Evolutionary conservation across 768 basidiomycete genomes (phyloP).

Genomic region (Sistotremastrum niveocremeum): DNA sequence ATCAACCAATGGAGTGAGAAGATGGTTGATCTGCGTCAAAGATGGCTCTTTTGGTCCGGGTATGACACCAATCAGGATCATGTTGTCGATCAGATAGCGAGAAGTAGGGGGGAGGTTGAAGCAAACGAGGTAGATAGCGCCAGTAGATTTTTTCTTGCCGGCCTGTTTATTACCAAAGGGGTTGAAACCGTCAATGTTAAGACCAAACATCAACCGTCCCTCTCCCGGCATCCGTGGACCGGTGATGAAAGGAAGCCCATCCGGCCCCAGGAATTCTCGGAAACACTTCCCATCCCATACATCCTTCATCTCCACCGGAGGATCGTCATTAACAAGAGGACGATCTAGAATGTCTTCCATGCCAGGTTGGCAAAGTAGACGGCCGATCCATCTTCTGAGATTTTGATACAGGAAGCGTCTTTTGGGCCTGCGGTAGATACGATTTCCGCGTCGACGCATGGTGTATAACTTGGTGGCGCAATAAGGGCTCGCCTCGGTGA

Average conservation of each 20-base stretch:
- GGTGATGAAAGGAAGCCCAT: background rate
- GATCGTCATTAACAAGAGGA: background rate
- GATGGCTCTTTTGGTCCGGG: conserved; percentile 27
- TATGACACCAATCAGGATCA: conserved; percentile 28
- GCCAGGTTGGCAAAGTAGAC: background rate
- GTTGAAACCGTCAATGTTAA: conserved; percentile 24
- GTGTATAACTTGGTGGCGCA: too few relatives aligned
- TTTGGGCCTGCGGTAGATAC: too few relatives aligned
- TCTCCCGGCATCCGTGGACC: conserved; percentile 1
- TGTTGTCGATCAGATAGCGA: conserved; percentile 24
- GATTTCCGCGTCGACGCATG: too few relatives aligned
- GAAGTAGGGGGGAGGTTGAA: conserved; percentile 24
- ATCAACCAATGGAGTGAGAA: conserved; percentile 24
- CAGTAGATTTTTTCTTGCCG: conserved; percentile 13
- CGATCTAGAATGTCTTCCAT: conserved; percentile 3
- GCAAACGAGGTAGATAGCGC: conserved; percentile 20
- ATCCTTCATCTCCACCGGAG: background rate
- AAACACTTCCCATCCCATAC: conserved; percentile 3
- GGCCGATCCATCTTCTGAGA: background rate
- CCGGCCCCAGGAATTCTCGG: conserved; percentile 1
- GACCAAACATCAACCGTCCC: conserved; percentile 16
- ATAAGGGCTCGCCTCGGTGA: too few relatives aligned
- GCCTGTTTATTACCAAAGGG: conserved; percentile 19
- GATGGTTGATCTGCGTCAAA: conserved; percentile 21
- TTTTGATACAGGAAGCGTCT: background rate